Evolutionary conservation across 495 filamentous ascomycete genomes (phyloP).

Genomic region (Alectoria sarmentosa): DNA sequence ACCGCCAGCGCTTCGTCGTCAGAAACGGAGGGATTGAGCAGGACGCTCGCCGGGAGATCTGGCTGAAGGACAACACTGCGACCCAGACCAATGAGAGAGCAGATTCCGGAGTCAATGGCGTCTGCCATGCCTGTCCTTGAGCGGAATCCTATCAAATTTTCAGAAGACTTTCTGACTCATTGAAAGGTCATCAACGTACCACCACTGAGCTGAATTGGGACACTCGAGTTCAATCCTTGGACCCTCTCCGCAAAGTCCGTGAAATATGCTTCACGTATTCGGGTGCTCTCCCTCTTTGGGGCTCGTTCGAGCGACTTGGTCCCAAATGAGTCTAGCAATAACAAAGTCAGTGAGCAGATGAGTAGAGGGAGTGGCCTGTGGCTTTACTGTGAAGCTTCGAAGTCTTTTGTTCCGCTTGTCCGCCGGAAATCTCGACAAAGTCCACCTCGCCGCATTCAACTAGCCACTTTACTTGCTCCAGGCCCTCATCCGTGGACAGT

Average conservation of each 20-base stretch:
- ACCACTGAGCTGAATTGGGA: conserved; percentile 25
- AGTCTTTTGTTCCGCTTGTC: conserved; percentile 23
- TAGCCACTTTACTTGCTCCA: conserved; percentile 26
- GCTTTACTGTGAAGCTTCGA: conserved; percentile 21
- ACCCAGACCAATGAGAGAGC: conserved; percentile 25
- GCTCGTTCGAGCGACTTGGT: conserved; percentile 14
- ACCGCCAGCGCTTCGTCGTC: conserved; percentile 25
- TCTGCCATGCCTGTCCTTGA: conserved; percentile 26
- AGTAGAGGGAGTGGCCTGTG: neutral
- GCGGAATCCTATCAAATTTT: conserved; percentile 21
- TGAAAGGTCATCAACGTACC: neutral
- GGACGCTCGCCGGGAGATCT: conserved; percentile 19
- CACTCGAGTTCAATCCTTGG: conserved; percentile 14
- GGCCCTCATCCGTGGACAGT: conserved; percentile 19
- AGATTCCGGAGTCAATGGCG: conserved; percentile 23
- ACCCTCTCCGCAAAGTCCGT: conserved; percentile 27
- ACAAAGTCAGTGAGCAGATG: neutral
- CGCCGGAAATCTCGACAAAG: conserved; percentile 23
- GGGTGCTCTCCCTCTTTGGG: conserved; percentile 21
- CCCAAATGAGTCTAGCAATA: conserved; percentile 19
- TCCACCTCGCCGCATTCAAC: conserved; percentile 24
- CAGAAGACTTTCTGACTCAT: neutral
- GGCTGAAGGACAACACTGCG: conserved; percentile 23
- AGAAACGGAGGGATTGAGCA: conserved; percentile 22
- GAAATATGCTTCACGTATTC: conserved; percentile 27